Base-by-base conservation (phyloP, 768 basidiomycete genomes). In the Hortiboletus flavorubellus region DNA sequence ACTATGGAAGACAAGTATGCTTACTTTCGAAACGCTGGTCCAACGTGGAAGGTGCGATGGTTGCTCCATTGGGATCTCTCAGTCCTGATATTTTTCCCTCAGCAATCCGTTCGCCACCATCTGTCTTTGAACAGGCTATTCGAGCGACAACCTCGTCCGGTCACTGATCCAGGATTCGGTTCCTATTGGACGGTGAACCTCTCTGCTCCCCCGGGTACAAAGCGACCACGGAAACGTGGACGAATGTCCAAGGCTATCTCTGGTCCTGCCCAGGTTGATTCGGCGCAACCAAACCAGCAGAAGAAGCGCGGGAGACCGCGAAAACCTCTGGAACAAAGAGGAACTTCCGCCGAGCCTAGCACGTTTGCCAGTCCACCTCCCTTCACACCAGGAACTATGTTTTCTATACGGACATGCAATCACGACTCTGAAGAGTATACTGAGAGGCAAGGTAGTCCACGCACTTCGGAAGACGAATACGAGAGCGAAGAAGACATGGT, bases 151-250 rank as follows among this genome's bases (percentile, higher is more conserved):
- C 85, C 87, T 18, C 80, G 90, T 47, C 90, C 90, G 8, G 86
- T 87, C 10, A 89, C 89, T 31, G 89, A 91, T 68, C 90, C 90
- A 12, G 90, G 90, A 15, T 90, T 91, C 67, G 90, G 90, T 21
- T 91, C 89, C 11, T 91, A 92, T 66, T 92, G 90, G 90, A 91
- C 89, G 35, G 90, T 92, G n/a, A 91, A 91, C 69, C 77, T 91
- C 21, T 69, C 81, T 46, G 90, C 90, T n/a, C 89, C 89, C 12
- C 89, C 89, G 2, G 90, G 90, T 21, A 91, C 89, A 1, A 92
- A 92, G 72, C 82, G 90, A 54, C 90, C 90, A 41, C 82, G 90
- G 21, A 92, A 91, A 67, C 82, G 90, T 53, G 88, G 88, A 26
- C 78, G 86, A 18, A 71, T 81, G 9, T 81, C 78, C 54, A 83